A percentile compares a stretch with the other conserved stretches of the same genome.
These are phyloP conservation scores for Physocladia obscura DNA, from an alignment of 192 early-diverging fungal genomes.

Conservation along the genomic window DNA sequence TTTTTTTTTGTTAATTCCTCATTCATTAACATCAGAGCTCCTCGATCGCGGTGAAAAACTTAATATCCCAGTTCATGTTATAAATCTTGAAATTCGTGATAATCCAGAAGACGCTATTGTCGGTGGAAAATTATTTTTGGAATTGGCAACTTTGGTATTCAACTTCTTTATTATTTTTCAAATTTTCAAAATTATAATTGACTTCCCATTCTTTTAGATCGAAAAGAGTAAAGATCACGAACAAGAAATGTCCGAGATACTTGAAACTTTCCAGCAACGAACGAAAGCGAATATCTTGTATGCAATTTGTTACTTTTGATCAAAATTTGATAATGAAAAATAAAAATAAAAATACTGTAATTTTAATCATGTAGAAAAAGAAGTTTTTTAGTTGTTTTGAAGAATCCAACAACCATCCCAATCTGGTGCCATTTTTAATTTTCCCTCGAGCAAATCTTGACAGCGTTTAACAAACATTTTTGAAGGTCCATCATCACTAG, in stretches of 20 bases:
- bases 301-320: conserved; percentile 42
- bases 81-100: conserved; percentile 96
- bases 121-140: conserved; percentile 80
- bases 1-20: background rate
- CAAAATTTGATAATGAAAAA: background rate
- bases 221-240: conserved; percentile 72
- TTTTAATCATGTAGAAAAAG: background rate
- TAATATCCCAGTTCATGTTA: conserved; percentile 76
- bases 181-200: background rate
- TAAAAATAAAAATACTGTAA: background rate
- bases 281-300: conserved; percentile 47
- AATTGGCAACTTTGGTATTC: conserved; percentile 72
- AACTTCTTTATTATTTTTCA: background rate
- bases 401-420: conserved; percentile 50
- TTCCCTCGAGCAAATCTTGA: conserved; percentile 41
- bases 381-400: background rate
- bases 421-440: conserved; percentile 28
- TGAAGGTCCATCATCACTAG: conserved; percentile 45
- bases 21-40: conserved; percentile 66
- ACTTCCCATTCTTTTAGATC: conserved; percentile 40
- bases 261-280: conserved; percentile 66
- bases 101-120: conserved; percentile 84
- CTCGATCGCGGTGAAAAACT: conserved; percentile 63
- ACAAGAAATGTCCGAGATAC: conserved; percentile 77
- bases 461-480: conserved; percentile 42